These are phyloP conservation scores for Falciphora oryzae DNA, from an alignment of 2,329 filamentous ascomycete genomes.

Conservation along the genomic window DNA sequence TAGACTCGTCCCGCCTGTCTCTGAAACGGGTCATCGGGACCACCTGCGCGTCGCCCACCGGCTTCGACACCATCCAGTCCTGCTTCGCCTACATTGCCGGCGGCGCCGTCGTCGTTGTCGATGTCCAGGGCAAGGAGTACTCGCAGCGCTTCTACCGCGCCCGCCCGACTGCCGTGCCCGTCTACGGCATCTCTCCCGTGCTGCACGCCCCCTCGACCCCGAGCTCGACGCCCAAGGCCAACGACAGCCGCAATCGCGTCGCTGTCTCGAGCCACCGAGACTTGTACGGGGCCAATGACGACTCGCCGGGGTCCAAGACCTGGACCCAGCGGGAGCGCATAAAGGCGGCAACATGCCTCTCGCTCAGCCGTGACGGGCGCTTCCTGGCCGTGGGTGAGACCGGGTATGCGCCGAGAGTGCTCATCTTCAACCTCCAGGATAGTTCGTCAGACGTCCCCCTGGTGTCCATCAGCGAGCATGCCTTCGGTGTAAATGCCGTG, in stretches of 20 bases:
- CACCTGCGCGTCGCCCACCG: constrained; percentile 76
- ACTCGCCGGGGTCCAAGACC: constrained; percentile 61
- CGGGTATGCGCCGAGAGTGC: constrained; percentile 83
- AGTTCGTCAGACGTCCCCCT: constrained; percentile 74
- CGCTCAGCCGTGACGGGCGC: constrained; percentile 79
- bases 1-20: constrained; percentile 59
- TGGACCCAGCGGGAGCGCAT: constrained; percentile 89
- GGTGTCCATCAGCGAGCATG: constrained; percentile 82
- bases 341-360: constrained; percentile 88
- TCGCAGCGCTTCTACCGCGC: constrained; percentile 88
- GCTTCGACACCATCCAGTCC: constrained; percentile 74
- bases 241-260: constrained; percentile 56
- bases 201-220: constrained; percentile 44
- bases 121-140: constrained; percentile 62
- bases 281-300: constrained; percentile 42
- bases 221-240: constrained; percentile 52
- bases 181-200: constrained; percentile 50
- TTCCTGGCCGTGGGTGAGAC: constrained; percentile 93
- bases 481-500: constrained; percentile 80
- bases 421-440: constrained; percentile 83
- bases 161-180: constrained; percentile 67
- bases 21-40: constrained; percentile 85
- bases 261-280: constrained; percentile 40
- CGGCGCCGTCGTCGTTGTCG: constrained; percentile 85
- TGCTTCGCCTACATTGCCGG: constrained; percentile 90